A percentile compares a stretch with the other conserved stretches of the same genome.
These are phyloP conservation scores for Trypanosoma avium DNA, from an alignment of 208 protist genomes.

Conservation along the genomic window DNA sequence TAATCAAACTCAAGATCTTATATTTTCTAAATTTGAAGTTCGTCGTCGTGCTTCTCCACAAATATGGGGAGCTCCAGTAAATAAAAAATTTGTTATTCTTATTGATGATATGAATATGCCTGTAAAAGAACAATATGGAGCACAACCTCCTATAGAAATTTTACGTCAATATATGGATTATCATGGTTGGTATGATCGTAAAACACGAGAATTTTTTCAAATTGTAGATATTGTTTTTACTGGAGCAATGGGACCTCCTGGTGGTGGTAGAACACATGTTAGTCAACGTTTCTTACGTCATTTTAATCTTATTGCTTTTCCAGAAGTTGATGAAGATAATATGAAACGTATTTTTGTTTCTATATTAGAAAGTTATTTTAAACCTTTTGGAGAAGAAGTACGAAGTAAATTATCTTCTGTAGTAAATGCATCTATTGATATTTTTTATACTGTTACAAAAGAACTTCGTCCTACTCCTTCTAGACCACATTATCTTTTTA, in stretches of 20 bases:
- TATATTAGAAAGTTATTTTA: constrained; percentile 95
- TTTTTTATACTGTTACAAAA: constrained; percentile 93
- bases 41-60: constrained; percentile 92
- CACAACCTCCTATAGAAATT: constrained; percentile 99
- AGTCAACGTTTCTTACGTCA: constrained; percentile 97
- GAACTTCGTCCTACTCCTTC: constrained; percentile 97
- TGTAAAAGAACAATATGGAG: constrained; percentile 95
- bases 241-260: constrained; percentile 96
- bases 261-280: constrained; percentile 95
- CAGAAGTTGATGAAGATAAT: constrained; percentile 95
- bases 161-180: constrained; percentile 99
- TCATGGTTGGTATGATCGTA: constrained; percentile 96
- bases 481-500: constrained; percentile 99
- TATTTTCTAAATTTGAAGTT: constrained; percentile 97
- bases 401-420: constrained; percentile 62
- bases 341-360: constrained; percentile 95
- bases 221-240: constrained; percentile 95
- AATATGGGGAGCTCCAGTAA: constrained; percentile 96
- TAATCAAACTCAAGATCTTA: constrained; percentile 97
- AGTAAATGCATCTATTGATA: constrained; percentile 93
- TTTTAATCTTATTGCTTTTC: constrained; percentile 98
- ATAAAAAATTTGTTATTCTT: constrained; percentile 96
- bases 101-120: constrained; percentile 99
- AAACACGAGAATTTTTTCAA: constrained; percentile 93
- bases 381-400: constrained; percentile 86